Percentiles rank a stretch among this genome's conserved stretches.
Conservation (phyloP, 1,284 basidiomycete species). For the Tilletia caries region DNA sequence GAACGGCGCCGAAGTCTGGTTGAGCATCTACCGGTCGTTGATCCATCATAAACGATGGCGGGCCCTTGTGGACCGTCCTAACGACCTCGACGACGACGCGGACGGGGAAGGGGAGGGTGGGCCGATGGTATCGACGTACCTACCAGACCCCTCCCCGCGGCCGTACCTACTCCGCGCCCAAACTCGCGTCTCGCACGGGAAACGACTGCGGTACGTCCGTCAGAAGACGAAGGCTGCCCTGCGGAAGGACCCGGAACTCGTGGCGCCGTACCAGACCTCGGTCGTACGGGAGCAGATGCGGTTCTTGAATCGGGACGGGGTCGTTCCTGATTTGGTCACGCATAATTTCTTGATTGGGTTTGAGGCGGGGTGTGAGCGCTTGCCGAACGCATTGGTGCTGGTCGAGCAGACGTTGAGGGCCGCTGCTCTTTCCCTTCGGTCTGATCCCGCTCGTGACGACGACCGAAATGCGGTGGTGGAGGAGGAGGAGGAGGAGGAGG, state of each 20-base stretch:
- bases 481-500: no score
- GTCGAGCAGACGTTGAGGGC: background rate
- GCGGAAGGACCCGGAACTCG: background rate
- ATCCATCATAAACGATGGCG: background rate
- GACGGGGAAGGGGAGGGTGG: no score
- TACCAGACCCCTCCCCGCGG: background rate
- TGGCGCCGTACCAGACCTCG: background rate
- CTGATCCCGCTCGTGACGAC: background rate
- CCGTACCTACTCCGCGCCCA: background rate
- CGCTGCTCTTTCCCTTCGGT: background rate
- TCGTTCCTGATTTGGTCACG: background rate
- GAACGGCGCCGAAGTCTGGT: background rate
- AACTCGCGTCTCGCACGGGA: background rate
- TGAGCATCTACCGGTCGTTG: background rate
- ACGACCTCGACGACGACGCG: no score
- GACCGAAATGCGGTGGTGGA: no score
- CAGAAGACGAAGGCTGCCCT: background rate
- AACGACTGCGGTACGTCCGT: background rate
- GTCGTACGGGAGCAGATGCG: background rate
- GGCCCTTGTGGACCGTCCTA: no score
- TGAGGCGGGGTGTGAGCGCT: background rate
- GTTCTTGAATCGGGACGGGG: background rate
- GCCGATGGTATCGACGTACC: background rate
- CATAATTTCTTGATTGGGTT: background rate
- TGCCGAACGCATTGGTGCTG: background rate